A percentile compares a stretch with the other conserved stretches of the same genome.
Conservation (phyloP, 306 rosid species). For the Castanea mollissima region DNA sequence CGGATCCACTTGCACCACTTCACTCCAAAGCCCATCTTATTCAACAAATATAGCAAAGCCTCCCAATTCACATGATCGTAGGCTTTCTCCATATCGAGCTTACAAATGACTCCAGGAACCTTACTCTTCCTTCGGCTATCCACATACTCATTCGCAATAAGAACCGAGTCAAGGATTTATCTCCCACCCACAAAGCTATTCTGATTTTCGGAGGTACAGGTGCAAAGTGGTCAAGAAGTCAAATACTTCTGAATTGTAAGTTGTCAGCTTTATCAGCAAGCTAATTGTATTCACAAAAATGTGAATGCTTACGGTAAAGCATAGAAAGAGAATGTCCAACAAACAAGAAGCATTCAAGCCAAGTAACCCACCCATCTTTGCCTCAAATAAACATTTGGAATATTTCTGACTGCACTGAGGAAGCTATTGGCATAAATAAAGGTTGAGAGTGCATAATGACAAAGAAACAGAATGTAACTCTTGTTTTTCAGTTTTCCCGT, state of each 20-base stretch:
- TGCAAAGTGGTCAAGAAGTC: neutral
- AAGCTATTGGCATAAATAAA: neutral
- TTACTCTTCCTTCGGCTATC: too few relatives aligned
- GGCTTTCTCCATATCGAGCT: too few relatives aligned
- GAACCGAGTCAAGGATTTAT: too few relatives aligned
- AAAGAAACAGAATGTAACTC: neutral
- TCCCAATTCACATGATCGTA: too few relatives aligned
- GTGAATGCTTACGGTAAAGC: neutral
- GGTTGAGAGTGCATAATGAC: too few relatives aligned
- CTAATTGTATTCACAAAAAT: neutral
- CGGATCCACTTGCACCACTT: too few relatives aligned
- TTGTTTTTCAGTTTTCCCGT: neutral
- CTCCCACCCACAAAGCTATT: too few relatives aligned
- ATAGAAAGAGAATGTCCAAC: neutral
- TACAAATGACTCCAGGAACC: too few relatives aligned
- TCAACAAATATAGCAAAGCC: too few relatives aligned
- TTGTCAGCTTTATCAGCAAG: neutral
- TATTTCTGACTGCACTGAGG: neutral
- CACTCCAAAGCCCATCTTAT: too few relatives aligned
- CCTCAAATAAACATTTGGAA: neutral
- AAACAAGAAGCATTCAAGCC: neutral
- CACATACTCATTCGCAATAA: too few relatives aligned
- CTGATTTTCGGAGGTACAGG: neutral
- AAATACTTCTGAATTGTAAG: neutral
- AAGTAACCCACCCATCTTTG: neutral